Conservation (phyloP, 1,284 basidiomycete genomes). For the Fomitopsis pinicola region DNA sequence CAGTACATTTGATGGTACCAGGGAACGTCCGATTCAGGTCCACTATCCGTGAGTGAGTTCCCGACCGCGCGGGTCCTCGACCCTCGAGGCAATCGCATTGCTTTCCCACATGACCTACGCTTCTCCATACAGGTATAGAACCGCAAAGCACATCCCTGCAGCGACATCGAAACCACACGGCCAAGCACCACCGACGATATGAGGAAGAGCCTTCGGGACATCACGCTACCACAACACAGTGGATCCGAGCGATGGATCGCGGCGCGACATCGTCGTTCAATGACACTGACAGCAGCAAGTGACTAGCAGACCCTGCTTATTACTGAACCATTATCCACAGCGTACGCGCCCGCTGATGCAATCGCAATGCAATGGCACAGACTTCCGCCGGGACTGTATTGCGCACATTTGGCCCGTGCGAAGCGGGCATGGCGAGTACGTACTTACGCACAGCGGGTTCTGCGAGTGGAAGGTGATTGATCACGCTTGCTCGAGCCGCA, state of each 20-base stretch:
- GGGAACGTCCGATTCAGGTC: background rate
- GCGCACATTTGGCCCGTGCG: background rate
- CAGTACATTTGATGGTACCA: background rate
- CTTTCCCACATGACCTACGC: background rate
- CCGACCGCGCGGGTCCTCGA: background rate
- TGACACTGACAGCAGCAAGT: background rate
- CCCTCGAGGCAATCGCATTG: background rate
- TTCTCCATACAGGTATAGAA: background rate
- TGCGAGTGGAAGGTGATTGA: background rate
- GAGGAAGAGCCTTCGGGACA: background rate
- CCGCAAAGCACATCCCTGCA: background rate
- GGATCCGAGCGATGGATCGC: background rate
- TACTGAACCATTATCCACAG: background rate
- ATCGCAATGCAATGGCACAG: background rate
- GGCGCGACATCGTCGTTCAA: background rate
- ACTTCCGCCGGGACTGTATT: background rate
- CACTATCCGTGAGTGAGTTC: background rate
- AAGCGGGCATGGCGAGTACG: background rate
- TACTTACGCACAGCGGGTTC: background rate
- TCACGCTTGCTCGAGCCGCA: background rate
- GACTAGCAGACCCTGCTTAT: background rate
- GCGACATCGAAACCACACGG: background rate
- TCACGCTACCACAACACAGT: background rate
- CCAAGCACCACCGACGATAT: background rate
- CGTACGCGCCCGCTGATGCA: background rate